Conservation (phyloP, 2,329 filamentous ascomycete genomes). For the Cladosporium phlei region DNA sequence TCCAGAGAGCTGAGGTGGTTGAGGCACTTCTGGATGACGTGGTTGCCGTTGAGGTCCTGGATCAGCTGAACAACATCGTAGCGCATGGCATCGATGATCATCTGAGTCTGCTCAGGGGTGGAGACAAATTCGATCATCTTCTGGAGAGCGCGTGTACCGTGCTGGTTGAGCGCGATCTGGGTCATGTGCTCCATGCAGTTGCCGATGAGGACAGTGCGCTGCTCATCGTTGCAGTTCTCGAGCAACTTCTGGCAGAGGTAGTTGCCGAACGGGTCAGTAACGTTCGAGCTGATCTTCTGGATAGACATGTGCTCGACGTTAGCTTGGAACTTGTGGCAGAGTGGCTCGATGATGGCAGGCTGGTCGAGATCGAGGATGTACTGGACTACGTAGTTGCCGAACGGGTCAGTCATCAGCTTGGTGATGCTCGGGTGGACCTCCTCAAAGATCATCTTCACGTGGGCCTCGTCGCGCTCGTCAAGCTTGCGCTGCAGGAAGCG, state of each 20-base stretch:
- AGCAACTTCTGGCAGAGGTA: conserved; percentile 98
- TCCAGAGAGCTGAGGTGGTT: conserved; percentile 83
- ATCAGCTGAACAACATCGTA: conserved; percentile 88
- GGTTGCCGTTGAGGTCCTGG: conserved; percentile 95
- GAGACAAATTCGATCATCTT: conserved; percentile 99
- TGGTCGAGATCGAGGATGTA: conserved; percentile 95
- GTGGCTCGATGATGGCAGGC: conserved; percentile 77
- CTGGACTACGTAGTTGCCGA: conserved; percentile 97
- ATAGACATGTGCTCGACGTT: conserved; percentile 70
- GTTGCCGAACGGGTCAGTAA: conserved; percentile 96
- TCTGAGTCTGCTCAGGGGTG: conserved; percentile 75
- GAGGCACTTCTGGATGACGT: conserved; percentile 97
- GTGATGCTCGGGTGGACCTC: conserved; percentile 92
- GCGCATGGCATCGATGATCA: conserved; percentile 80
- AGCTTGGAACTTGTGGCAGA: conserved; percentile 75
- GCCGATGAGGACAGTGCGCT: conserved; percentile 86
- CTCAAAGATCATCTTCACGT: conserved; percentile 87
- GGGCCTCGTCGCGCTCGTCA: conserved; percentile 77
- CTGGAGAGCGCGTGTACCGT: conserved; percentile 91
- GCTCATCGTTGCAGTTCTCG: conserved; percentile 90
- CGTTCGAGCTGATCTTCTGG: conserved; percentile 99
- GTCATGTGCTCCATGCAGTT: conserved; percentile 86
- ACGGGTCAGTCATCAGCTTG: conserved; percentile 97
- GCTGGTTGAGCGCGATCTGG: conserved; percentile 91
- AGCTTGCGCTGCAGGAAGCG: conserved; percentile 96